Evolutionary conservation across 2,329 filamentous ascomycete genomes (phyloP).

Genomic region (Hypomyces rosellus): DNA sequence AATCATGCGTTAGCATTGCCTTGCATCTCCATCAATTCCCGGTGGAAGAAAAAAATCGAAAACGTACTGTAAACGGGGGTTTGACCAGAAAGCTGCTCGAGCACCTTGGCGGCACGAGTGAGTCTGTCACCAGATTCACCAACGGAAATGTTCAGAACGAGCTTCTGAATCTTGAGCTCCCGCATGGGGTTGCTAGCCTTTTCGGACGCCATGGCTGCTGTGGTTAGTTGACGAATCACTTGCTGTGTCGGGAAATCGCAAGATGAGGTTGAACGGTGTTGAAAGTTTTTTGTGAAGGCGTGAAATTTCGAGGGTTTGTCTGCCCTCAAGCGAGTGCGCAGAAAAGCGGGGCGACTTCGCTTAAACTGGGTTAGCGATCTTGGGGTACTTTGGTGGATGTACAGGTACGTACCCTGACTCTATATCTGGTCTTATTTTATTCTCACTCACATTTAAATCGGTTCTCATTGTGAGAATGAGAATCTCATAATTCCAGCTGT

Average conservation of each 20-base stretch:
- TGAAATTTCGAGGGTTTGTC: conserved; percentile 35
- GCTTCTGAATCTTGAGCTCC: conserved; percentile 98
- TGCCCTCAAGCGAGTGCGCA: conserved; percentile 30
- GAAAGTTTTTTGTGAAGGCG: conserved; percentile 32
- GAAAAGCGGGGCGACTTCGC: conserved; percentile 18
- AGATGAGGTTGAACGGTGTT: conserved; percentile 19
- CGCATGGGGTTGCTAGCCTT: conserved; percentile 98
- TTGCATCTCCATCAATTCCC: background rate
- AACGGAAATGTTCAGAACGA: conserved; percentile 99
- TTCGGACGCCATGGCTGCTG: conserved; percentile 54
- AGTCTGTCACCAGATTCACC: conserved; percentile 99
- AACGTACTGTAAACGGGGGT: conserved; percentile 96
- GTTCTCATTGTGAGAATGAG: too few relatives aligned
- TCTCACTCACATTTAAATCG: too few relatives aligned
- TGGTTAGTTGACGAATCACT: conserved; percentile 30
- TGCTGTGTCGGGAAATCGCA: conserved; percentile 27
- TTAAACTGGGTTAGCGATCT: conserved; percentile 19
- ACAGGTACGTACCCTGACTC: too few relatives aligned
- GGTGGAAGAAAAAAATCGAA: background rate
- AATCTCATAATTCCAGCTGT: too few relatives aligned
- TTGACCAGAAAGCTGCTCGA: conserved; percentile 99
- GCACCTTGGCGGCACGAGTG: conserved; percentile 98
- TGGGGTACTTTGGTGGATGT: background rate
- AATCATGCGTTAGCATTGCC: background rate
- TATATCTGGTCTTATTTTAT: too few relatives aligned